phyloP scores from a whole-genome alignment of 2,329 filamentous ascomycete species.

The Trichoderma endophyticum region DNA sequence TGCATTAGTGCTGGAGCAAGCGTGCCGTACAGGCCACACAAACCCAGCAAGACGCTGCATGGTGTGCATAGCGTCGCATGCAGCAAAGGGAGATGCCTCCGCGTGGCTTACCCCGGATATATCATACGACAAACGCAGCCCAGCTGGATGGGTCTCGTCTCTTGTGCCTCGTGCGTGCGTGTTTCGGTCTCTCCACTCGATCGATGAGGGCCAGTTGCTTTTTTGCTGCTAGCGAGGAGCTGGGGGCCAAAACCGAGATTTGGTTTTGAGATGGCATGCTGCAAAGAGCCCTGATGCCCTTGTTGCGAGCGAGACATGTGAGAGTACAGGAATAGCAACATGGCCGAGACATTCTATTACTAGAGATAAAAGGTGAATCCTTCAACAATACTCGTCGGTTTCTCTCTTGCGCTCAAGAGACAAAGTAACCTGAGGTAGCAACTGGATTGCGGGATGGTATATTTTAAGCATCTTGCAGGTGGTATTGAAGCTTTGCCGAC shows the following conservation, averaged over 20 bases:
- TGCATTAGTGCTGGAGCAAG: not conserved
- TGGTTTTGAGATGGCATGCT: slow-evolving; percentile 1
- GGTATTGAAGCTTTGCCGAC: not conserved
- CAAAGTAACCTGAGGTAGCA: not conserved
- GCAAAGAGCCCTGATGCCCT: not conserved
- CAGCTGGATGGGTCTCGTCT: slow-evolving; percentile 2
- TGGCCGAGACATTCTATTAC: not conserved
- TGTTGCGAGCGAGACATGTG: not conserved
- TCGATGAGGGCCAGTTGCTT: not conserved
- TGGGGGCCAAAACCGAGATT: not conserved
- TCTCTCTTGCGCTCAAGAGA: not conserved
- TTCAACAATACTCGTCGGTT: not conserved
- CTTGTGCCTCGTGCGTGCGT: not conserved
- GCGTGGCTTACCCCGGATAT: slow-evolving; percentile 17
- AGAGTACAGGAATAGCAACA: not conserved
- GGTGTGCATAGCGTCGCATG: slow-evolving; percentile 13
- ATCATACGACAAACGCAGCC: slow-evolving; percentile 10
- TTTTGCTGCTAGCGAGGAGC: not conserved
- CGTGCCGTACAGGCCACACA: not conserved
- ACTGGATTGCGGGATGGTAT: not conserved
- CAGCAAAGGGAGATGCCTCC: slow-evolving; percentile 9
- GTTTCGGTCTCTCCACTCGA: not conserved
- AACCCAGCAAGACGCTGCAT: not conserved
- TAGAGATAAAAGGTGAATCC: not conserved
- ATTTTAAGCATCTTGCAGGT: slow-evolving; percentile 1